Conservation (phyloP, 2,329 filamentous ascomycete species). For the Pseudogymnoascus sp. region DNA sequence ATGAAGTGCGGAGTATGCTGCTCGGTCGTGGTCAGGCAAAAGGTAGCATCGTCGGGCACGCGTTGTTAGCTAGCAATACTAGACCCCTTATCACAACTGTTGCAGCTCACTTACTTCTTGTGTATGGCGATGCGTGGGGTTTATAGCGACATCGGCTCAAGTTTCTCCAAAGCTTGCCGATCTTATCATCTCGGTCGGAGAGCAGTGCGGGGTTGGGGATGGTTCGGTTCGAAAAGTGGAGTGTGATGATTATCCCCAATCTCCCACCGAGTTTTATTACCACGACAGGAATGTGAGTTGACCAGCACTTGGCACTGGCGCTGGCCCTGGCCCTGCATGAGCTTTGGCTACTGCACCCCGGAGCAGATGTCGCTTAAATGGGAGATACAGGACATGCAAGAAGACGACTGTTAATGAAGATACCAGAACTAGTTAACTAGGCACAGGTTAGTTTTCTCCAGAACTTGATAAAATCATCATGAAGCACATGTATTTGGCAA, state of each 20-base stretch:
- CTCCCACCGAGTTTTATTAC: background rate
- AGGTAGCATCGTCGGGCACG: background rate
- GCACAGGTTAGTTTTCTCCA: background rate
- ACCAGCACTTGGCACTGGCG: background rate
- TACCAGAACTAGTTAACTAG: background rate
- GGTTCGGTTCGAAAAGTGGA: slow-evolving; percentile 2
- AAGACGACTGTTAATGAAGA: background rate
- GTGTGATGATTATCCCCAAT: background rate
- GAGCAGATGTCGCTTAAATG: background rate
- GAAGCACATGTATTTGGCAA: background rate
- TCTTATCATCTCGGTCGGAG: background rate
- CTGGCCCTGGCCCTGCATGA: background rate
- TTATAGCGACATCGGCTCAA: slow-evolving; percentile 3
- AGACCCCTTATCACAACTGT: background rate
- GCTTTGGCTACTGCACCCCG: background rate
- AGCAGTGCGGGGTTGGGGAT: background rate
- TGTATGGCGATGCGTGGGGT: background rate
- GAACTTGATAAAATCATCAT: background rate
- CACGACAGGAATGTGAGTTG: background rate
- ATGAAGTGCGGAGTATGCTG: background rate
- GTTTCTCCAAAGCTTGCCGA: slow-evolving; percentile 1
- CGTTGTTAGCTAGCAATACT: background rate
- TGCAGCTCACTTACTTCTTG: slow-evolving; percentile 1
- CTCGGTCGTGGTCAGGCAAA: background rate
- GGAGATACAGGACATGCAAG: background rate